A percentile compares a stretch with the other conserved stretches of the same genome.
Conservation (phyloP, 768 basidiomycete species). For the Saitozyma podzolica region DNA sequence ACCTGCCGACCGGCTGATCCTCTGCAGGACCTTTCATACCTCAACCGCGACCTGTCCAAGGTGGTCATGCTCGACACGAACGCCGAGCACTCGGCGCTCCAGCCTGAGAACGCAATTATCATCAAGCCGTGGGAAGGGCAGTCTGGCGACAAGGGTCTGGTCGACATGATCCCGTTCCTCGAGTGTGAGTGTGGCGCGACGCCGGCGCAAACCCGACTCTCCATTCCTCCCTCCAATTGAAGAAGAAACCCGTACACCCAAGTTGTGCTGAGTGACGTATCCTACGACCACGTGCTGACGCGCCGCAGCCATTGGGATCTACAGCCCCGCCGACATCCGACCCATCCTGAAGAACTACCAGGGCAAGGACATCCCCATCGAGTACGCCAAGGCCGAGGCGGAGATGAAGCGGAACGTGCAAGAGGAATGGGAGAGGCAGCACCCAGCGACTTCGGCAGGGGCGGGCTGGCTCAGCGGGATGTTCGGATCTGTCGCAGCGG, state of each 20-base stretch:
- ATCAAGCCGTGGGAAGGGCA: conserved; percentile 85
- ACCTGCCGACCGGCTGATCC: conserved; percentile 5
- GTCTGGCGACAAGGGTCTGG: conserved; percentile 68
- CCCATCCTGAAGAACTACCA: conserved; percentile 80
- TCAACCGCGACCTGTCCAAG: conserved; percentile 90
- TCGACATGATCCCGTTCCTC: conserved; percentile 95
- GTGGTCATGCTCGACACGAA: conserved; percentile 84
- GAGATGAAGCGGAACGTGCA: conserved; percentile 74
- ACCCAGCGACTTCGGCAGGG: conserved; percentile 37
- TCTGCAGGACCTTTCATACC: conserved; percentile 78
- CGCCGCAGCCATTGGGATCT: conserved; percentile 80
- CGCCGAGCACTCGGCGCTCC: conserved; percentile 70
- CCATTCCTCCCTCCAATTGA: background rate
- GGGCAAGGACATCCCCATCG: conserved; percentile 82
- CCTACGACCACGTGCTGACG: background rate
- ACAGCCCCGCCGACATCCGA: conserved; percentile 80
- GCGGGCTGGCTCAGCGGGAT: conserved; percentile 37
- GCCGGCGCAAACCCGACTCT: too few species aligned
- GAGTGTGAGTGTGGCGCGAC: conserved; percentile 64
- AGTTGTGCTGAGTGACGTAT: too few species aligned
- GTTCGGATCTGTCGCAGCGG: conserved; percentile 47
- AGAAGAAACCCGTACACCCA: background rate
- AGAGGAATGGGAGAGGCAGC: conserved; percentile 72
- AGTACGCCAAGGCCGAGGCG: conserved; percentile 85
- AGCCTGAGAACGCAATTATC: conserved; percentile 85